Evolutionary conservation across 805 yeast species (phyloP), one percentile per base, ranked within the genome.

Genomic region (Clavispora asparagi): DNA sequence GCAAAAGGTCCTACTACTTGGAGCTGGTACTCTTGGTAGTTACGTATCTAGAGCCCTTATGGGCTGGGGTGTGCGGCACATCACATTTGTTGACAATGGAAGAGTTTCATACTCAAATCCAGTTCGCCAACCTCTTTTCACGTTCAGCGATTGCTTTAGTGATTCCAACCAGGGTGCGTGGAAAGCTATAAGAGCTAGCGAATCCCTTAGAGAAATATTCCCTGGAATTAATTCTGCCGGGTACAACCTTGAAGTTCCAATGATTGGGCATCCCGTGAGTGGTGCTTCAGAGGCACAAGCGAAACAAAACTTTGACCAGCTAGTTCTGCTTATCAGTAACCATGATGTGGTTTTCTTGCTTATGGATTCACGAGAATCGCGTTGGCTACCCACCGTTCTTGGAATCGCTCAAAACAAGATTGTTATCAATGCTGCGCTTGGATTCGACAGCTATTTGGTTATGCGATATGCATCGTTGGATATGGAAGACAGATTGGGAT

Each of bases 361-460:
- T 40, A 87, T 91, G 86, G 99, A 94, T 62, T 89, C 97, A 6
- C 76, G 99, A 44, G 99, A 94, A 61, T 81, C 97, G 1, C 75
- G 99, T 52, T 94, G 99, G 99, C 71, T 94, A n/a, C 99, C 99
- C 1, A 85, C 98, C 0, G 81, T 92, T 1, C 64, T 94, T 35
- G 87, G 89, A 0, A 73, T 79, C 44, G 82, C 83, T 1, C 67
- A 77, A 58, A 61, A 74, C 40, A 94, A 94, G 61, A 71, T 80
- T 9, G 96, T 91, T 1, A 79, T 94, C 35, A 94, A 91, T 65
- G 94, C 95, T 0, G 99, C 99, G 0, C 69, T 94, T 31, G 99
- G 99, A 0, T 94, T 91, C 70, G 99, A 92, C 57, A 83, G 95
- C 48, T 94, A 81, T 61, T 68, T 94, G 41, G 98, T 92, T 0